Conservation (phyloP, 768 basidiomycete genomes). For the Suillus luteus region DNA sequence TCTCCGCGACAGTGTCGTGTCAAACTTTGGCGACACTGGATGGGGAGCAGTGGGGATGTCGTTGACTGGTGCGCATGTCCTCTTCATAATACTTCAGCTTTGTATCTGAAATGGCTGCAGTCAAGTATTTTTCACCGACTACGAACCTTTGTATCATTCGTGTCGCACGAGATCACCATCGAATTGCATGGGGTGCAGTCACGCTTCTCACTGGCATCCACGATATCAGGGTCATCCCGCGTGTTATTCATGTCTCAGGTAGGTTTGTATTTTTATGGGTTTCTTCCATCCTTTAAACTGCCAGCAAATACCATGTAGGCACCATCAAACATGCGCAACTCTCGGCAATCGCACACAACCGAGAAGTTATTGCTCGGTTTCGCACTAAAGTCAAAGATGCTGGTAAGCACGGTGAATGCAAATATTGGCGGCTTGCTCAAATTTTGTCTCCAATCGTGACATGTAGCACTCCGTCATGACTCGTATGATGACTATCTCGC, state of each 20-base stretch:
- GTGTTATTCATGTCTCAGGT: conserved; percentile 81
- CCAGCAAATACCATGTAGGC: conserved; percentile 44
- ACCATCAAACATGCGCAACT: conserved; percentile 86
- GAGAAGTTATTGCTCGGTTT: conserved; percentile 68
- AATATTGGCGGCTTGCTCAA: background rate
- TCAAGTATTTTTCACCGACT: conserved; percentile 85
- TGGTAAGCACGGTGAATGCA: conserved; percentile 37
- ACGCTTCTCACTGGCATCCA: conserved; percentile 69
- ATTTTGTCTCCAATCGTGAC: background rate
- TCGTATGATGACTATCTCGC: conserved; percentile 60
- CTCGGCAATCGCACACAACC: conserved; percentile 70
- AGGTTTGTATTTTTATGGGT: background rate
- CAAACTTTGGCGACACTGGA: conserved; percentile 75
- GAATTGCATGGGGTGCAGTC: conserved; percentile 76
- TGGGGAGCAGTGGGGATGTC: conserved; percentile 82
- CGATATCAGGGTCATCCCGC: conserved; percentile 61
- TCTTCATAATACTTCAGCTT: background rate
- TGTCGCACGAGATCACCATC: conserved; percentile 79
- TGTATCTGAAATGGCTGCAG: conserved; percentile 38
- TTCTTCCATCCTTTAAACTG: background rate
- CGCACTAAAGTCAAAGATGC: conserved; percentile 53
- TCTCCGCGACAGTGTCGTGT: conserved; percentile 60
- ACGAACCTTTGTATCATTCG: conserved; percentile 87
- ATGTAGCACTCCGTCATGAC: conserved; percentile 55
- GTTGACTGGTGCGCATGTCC: conserved; percentile 55